A percentile compares a stretch with the other conserved stretches of the same genome.
Conservation (phyloP, 1,139 yeast genomes). For the Hansenula sp. region DNA sequence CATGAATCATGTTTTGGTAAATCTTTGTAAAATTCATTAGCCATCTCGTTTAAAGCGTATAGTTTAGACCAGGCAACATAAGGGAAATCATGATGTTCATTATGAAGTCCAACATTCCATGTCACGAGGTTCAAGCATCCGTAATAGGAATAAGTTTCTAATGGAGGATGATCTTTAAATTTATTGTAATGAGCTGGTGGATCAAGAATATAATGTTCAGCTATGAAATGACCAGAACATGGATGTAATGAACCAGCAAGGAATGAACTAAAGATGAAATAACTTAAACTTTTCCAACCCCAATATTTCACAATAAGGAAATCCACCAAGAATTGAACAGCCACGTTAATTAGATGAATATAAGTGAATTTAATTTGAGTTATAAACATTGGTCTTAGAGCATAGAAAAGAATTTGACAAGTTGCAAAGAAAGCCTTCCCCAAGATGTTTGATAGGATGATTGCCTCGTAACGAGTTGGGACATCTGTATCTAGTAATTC, state of each 20-base stretch:
- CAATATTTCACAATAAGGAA: slow-evolving; percentile 47
- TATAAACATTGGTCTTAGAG: slow-evolving; percentile 83
- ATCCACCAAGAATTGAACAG: slow-evolving; percentile 58
- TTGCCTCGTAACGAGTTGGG: slow-evolving; percentile 76
- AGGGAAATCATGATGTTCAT: slow-evolving; percentile 95
- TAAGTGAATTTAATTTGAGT: slow-evolving; percentile 71
- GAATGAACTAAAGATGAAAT: slow-evolving; percentile 73
- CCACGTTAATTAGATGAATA: slow-evolving; percentile 67
- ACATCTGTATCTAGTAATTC: slow-evolving; percentile 79
- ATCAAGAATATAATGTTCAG: slow-evolving; percentile 82
- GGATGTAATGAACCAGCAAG: slow-evolving; percentile 92
- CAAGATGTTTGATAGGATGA: slow-evolving; percentile 65
- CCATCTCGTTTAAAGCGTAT: slow-evolving; percentile 60
- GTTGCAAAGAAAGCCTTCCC: slow-evolving; percentile 92
- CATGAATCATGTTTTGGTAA: slow-evolving; percentile 77
- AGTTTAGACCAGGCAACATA: slow-evolving; percentile 86
- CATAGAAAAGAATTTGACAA: slow-evolving; percentile 84
- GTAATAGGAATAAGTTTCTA: slow-evolving; percentile 84
- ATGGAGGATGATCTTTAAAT: slow-evolving; percentile 21
- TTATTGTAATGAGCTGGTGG: slow-evolving; percentile 41
- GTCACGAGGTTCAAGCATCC: slow-evolving; percentile 73
- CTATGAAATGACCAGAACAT: slow-evolving; percentile 91
- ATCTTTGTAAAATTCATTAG: slow-evolving; percentile 77
- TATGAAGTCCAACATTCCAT: slow-evolving; percentile 93
- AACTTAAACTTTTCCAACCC: slow-evolving; percentile 63